These are phyloP conservation scores for Tetradesmus lagerheimii DNA, from an alignment of 139 green algal species.

Conservation along the genomic window DNA sequence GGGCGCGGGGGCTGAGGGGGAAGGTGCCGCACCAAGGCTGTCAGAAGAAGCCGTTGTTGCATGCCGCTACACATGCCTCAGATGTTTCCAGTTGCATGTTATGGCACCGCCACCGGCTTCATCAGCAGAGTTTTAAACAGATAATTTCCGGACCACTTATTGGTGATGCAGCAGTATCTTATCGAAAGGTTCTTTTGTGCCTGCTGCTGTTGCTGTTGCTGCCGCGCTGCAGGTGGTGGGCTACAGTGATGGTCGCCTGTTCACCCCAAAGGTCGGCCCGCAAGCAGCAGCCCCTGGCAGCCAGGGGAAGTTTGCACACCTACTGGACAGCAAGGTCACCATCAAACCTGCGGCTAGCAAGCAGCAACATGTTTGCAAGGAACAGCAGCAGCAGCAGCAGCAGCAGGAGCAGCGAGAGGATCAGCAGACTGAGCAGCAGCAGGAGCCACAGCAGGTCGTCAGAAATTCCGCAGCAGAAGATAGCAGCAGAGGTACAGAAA, in stretches of 20 bases:
- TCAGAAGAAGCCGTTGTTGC: no score
- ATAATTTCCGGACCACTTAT: no score
- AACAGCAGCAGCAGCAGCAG: slow-evolving; percentile 20
- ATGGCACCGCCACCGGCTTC: no score
- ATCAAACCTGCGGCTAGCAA: background rate
- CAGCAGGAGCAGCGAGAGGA: slow-evolving; percentile 4
- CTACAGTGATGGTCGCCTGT: background rate
- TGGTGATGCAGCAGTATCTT: no score
- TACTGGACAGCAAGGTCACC: background rate
- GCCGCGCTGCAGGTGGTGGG: background rate
- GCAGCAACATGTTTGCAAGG: slow-evolving; percentile 15
- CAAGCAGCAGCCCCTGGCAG: background rate
- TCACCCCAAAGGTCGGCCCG: background rate
- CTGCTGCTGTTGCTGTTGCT: slow-evolving; percentile 21
- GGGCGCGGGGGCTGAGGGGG: no score
- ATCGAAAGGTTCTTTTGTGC: no score
- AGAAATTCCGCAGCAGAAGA: background rate
- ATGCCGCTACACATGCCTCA: no score
- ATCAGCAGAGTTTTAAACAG: no score
- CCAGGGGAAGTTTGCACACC: background rate
- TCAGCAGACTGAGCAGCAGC: background rate
- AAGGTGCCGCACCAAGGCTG: background rate
- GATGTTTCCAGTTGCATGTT: no score
- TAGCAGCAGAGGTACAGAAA: background rate
- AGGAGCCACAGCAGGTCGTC: background rate